Percentiles rank a stretch among this genome's conserved stretches.
phyloP scores from a whole-genome alignment of 345 rosid species.

The Turnera subulata region DNA sequence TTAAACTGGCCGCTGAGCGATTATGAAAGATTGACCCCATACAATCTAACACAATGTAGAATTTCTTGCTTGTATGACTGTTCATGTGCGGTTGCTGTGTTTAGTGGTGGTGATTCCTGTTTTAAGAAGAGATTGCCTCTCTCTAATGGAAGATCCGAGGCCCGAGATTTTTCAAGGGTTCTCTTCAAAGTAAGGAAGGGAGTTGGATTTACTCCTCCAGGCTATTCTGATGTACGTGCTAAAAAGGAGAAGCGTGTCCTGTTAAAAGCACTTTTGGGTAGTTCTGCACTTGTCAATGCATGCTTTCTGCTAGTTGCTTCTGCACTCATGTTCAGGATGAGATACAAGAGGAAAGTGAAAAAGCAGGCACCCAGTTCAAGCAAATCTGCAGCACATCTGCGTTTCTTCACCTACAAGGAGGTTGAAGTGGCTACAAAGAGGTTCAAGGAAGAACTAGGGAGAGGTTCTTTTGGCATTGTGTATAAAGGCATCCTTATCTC shows the following conservation, averaged over 20 bases:
- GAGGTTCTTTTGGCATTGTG: constrained; percentile 30
- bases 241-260: constrained; percentile 13
- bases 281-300: constrained; percentile 24
- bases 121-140: constrained; percentile 42
- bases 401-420: constrained; percentile 27
- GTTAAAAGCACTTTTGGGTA: constrained; percentile 26
- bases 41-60: not conserved
- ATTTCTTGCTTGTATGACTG: constrained; percentile 1
- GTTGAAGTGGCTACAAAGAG: constrained; percentile 29
- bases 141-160: constrained; percentile 25
- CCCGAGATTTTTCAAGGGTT: constrained; percentile 6
- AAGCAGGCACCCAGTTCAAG: too few species aligned
- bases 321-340: constrained; percentile 5
- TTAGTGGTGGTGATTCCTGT: constrained; percentile 11
- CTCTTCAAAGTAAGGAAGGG: constrained; percentile 27
- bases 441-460: constrained; percentile 38
- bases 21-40: not conserved
- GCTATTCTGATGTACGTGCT: constrained; percentile 1
- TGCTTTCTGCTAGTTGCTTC: constrained; percentile 8
- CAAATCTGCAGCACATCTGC: constrained; percentile 21
- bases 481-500: constrained; percentile 13
- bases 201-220: not conserved
- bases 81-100: constrained; percentile 11
- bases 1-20: not conserved
- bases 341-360: not conserved